Evolutionary conservation across 352 stramenopile genomes (phyloP).

Genomic region (Pythium biforme): DNA sequence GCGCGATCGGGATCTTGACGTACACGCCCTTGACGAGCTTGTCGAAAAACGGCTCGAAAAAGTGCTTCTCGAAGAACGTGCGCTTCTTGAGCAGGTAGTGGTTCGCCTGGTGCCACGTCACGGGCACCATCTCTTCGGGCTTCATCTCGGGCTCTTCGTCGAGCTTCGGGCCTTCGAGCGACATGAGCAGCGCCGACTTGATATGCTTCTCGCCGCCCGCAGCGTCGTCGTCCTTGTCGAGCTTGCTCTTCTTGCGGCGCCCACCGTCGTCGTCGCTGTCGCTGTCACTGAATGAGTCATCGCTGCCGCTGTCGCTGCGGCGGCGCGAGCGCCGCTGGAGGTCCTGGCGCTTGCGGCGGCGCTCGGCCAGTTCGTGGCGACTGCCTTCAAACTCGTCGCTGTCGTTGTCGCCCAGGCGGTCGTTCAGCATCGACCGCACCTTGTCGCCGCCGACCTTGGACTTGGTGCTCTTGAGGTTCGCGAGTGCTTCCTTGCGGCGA

Average conservation of each 20-base stretch:
- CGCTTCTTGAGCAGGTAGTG: conserved; percentile 75
- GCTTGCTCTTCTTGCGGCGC: conserved; percentile 26
- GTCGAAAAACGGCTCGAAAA: conserved; percentile 84
- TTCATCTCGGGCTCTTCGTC: conserved; percentile 44
- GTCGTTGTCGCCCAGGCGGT: conserved; percentile 61
- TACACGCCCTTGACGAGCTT: conserved; percentile 77
- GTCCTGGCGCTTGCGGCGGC: conserved; percentile 70
- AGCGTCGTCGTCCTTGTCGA: conserved; percentile 19
- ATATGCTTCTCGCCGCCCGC: conserved; percentile 22
- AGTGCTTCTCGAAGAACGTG: conserved; percentile 83
- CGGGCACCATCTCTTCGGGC: conserved; percentile 64
- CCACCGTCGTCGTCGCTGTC: conserved; percentile 31
- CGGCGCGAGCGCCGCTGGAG: conserved; percentile 49
- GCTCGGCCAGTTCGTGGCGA: conserved; percentile 68
- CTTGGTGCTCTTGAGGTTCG: conserved; percentile 79
- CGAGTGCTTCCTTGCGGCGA: conserved; percentile 74
- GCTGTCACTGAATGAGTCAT: conserved; percentile 34
- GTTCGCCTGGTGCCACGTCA: conserved; percentile 77
- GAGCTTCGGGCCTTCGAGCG: conserved; percentile 34
- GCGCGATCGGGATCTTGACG: conserved; percentile 65
- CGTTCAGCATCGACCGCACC: conserved; percentile 73
- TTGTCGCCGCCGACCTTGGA: conserved; percentile 54
- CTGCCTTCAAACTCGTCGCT: conserved; percentile 39
- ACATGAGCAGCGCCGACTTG: conserved; percentile 31
- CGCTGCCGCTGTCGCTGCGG: conserved; percentile 21